Base-by-base conservation (phyloP, 768 basidiomycete genomes). In the Postia placenta region DNA sequence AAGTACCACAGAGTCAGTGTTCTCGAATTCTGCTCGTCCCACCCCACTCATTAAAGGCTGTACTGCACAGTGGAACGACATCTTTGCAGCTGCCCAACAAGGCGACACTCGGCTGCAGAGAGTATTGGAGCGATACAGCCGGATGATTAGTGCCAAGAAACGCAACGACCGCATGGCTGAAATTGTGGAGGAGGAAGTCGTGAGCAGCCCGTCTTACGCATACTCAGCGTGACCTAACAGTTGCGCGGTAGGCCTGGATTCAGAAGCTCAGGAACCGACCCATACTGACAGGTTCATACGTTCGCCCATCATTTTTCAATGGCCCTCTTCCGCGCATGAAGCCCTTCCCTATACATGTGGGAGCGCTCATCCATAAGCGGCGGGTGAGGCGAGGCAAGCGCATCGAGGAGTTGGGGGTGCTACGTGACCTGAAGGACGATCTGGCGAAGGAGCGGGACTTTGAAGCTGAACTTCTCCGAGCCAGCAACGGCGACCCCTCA, bases 291-390 rank as follows among this genome's bases (percentile, higher is more conserved):
- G 87, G 90, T 4, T 75, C 73, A 1, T 78, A 79, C 61, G 61
- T 91, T n/a, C 80, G 79, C 11, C 76, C 90, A 0, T 73, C 83
- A 0, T 45, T 78, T 6, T 79, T 67, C 65, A 80, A 91, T 60
- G 72, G 67, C 0, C 88, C 91, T 1, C 74, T 96, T 12, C 91
- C 91, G 0, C 80, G 88, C 0, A 69, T 96, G 56, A 80, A 75
- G 35, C 90, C 88, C 0, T 91, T 95, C 53, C 93, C 94, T 0
- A 56, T 67, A 4, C 70, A 75, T n/a, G 76, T 92, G 39, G 73
- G 78, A 1, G 75, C 78, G 62, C 89, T 92, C 70, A 87, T 94
- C 27, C 61, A 67, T 36, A 65, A 68, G 14, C 69, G 84, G 1
- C 67, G 74, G 14, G 52, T 60, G 7, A 66, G 68, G 3, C 68